A percentile compares a stretch with the other conserved stretches of the same genome.
Conservation (phyloP, 257 asterid species). For the Plantago major region DNA sequence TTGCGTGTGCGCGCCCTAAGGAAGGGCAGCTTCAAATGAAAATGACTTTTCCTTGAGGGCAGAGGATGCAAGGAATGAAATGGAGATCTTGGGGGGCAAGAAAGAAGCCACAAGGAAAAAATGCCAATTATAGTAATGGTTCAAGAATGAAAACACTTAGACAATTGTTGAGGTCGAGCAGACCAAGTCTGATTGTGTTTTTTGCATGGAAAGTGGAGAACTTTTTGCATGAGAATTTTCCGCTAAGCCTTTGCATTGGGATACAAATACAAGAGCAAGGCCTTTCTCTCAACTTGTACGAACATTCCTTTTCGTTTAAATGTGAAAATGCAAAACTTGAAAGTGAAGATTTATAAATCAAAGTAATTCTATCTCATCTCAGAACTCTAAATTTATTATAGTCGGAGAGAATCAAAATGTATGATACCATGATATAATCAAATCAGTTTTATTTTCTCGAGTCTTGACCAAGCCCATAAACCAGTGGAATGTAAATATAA, state of each 20-base stretch:
- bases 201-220: slow-evolving; percentile 16
- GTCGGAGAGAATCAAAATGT: too few relatives aligned
- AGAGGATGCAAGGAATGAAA: slow-evolving; percentile 9
- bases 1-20: slow-evolving; percentile 30
- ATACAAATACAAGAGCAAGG: background rate
- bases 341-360: too few relatives aligned
- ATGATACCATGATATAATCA: too few relatives aligned
- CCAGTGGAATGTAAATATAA: too few relatives aligned
- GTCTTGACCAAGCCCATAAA: too few relatives aligned
- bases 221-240: slow-evolving; percentile 10
- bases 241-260: slow-evolving; percentile 15
- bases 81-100: slow-evolving; percentile 22
- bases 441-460: too few relatives aligned
- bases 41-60: slow-evolving; percentile 6
- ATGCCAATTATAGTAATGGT: slow-evolving; percentile 2
- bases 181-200: slow-evolving; percentile 7
- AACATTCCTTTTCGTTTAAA: too few relatives aligned
- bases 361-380: too few relatives aligned
- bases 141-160: background rate
- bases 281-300: too few relatives aligned
- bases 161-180: background rate
- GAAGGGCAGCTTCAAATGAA: slow-evolving; percentile 14
- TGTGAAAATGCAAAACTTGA: too few relatives aligned
- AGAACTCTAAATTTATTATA: too few relatives aligned
- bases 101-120: slow-evolving; percentile 3